phyloP scores from a whole-genome alignment of 345 rosid species.

The Populus tremula region DNA sequence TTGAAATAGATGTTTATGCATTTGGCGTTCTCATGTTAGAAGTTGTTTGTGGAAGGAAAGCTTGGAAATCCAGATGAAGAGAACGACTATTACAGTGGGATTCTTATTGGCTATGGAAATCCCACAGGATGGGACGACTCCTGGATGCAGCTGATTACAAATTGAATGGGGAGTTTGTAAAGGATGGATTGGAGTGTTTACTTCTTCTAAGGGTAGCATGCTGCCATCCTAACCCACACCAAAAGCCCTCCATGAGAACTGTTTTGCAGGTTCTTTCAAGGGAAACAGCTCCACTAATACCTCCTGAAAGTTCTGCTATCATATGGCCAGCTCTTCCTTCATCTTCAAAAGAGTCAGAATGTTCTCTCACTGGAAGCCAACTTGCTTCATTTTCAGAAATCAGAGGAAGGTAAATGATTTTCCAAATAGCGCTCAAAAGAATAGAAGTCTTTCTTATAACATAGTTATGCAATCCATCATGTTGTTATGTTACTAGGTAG shows the following conservation, averaged over 20 bases:
- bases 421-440: not conserved
- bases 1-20: slow-evolving; percentile 63
- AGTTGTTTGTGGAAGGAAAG: slow-evolving; percentile 55
- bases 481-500: too few relatives aligned
- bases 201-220: slow-evolving; percentile 66
- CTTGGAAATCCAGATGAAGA: slow-evolving; percentile 34
- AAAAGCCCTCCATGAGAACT: slow-evolving; percentile 58
- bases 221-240: slow-evolving; percentile 69
- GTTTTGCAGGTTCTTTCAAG: slow-evolving; percentile 63
- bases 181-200: slow-evolving; percentile 41
- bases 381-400: slow-evolving; percentile 36
- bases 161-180: slow-evolving; percentile 33
- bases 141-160: slow-evolving; percentile 48
- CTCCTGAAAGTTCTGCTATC: slow-evolving; percentile 59
- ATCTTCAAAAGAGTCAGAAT: slow-evolving; percentile 41
- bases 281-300: slow-evolving; percentile 50
- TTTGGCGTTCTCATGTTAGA: slow-evolving; percentile 63
- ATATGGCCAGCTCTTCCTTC: slow-evolving; percentile 69
- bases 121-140: slow-evolving; percentile 38
- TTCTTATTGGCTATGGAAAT: slow-evolving; percentile 72
- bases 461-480: too few relatives aligned
- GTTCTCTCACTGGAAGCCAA: slow-evolving; percentile 35
- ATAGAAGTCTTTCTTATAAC: not conserved
- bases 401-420: slow-evolving; percentile 27
- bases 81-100: slow-evolving; percentile 42